A percentile compares a stretch with the other conserved stretches of the same genome.
Evolutionary conservation across 768 basidiomycete genomes (phyloP).

Genomic region (Thelephora ganbajun): DNA sequence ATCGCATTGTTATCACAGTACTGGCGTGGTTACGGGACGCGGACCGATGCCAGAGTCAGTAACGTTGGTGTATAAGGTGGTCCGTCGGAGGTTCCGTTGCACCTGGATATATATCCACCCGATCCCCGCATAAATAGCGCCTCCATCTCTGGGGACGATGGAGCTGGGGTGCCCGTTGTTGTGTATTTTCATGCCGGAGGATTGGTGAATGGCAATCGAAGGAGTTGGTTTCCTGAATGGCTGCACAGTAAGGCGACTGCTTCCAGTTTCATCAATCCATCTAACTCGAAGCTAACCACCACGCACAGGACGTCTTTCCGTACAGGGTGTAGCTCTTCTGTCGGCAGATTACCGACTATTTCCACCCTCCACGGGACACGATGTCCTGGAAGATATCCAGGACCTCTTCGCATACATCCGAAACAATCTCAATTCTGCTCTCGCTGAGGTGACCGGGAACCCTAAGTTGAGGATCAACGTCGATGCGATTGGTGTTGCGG

Average conservation of each 20-base stretch:
- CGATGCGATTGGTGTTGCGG: constrained; percentile 34
- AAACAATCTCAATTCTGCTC: constrained; percentile 8
- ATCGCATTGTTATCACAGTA: too few species aligned
- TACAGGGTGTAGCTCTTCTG: constrained; percentile 40
- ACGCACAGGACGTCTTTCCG: constrained; percentile 28
- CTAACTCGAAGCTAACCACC: background rate
- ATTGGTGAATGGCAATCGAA: constrained; percentile 41
- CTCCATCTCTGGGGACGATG: background rate
- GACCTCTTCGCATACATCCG: constrained; percentile 38
- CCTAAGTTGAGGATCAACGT: constrained; percentile 25
- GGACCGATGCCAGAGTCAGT: too few species aligned
- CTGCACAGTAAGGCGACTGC: constrained; percentile 30
- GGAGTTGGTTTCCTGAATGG: constrained; percentile 58
- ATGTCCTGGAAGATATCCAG: constrained; percentile 42
- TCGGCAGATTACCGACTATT: constrained; percentile 52
- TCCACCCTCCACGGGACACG: constrained; percentile 36
- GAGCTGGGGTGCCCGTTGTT: constrained; percentile 14
- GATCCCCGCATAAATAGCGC: too few species aligned
- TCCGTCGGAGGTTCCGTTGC: too few species aligned
- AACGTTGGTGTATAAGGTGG: too few species aligned
- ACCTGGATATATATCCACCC: too few species aligned
- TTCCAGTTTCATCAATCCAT: background rate
- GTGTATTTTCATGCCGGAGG: constrained; percentile 41
- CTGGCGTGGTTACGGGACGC: too few species aligned
- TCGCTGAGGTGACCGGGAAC: background rate